These are phyloP conservation scores for Phaeoacremonium minimum DNA, from an alignment of 2,329 filamentous ascomycete genomes.

Conservation along the genomic window DNA sequence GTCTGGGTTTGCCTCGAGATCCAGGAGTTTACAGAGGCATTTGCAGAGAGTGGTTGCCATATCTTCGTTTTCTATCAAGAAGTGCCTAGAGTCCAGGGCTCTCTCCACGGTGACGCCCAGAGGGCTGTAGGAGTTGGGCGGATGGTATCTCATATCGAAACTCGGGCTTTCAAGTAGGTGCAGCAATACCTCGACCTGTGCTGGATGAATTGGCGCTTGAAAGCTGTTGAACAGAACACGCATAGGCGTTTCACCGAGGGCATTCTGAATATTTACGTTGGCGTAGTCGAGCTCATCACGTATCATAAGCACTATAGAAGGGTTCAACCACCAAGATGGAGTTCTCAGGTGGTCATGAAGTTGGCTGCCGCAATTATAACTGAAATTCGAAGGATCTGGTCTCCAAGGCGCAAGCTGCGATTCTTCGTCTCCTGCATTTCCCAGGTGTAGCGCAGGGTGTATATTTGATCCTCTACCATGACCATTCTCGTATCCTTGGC, in stretches of 20 bases:
- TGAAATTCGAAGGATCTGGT: too few species aligned
- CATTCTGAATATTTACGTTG: background rate
- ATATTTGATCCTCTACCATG: too few species aligned
- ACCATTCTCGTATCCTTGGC: too few species aligned
- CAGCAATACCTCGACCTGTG: background rate
- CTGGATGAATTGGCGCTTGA: background rate
- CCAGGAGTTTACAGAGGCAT: background rate
- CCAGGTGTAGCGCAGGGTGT: too few species aligned
- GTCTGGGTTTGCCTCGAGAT: slow-evolving; percentile 3
- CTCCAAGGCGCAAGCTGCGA: too few species aligned
- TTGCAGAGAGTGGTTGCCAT: background rate
- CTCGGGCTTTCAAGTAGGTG: too few species aligned
- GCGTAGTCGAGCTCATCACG: background rate
- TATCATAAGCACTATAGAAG: background rate
- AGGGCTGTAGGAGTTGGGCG: background rate
- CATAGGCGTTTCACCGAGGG: background rate
- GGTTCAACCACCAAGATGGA: background rate
- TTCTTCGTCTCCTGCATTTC: too few species aligned
- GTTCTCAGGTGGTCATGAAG: too few species aligned
- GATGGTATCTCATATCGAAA: too few species aligned
- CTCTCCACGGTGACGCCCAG: background rate
- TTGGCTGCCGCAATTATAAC: too few species aligned
- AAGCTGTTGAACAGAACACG: background rate
- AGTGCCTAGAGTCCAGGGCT: too few species aligned
- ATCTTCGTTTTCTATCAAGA: background rate